These are phyloP conservation scores for Aspergillus haitiensis DNA, from an alignment of 495 filamentous ascomycete species.

Conservation along the genomic window DNA sequence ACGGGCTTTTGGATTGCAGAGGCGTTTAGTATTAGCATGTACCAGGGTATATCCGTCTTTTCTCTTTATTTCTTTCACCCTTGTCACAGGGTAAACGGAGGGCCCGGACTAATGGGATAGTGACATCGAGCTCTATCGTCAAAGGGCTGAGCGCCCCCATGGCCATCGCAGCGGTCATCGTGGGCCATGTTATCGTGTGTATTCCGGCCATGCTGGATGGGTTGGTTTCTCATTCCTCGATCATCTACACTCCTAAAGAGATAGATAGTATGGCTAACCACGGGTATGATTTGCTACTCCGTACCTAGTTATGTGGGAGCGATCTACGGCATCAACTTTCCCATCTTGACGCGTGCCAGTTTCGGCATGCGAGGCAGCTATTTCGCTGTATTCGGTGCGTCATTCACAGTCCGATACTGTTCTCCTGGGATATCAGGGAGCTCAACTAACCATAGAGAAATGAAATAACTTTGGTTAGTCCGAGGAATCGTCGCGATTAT, in stretches of 20 bases:
- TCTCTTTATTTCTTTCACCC: neutral
- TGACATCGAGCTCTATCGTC: constrained; percentile 19
- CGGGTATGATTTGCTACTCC: too few species aligned
- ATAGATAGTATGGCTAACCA: too few species aligned
- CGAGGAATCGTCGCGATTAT: constrained; percentile 29
- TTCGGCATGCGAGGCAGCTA: constrained; percentile 62
- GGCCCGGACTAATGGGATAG: neutral
- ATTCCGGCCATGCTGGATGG: constrained; percentile 24
- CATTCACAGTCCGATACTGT: neutral
- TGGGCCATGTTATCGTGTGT: constrained; percentile 22
- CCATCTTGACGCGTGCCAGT: constrained; percentile 29
- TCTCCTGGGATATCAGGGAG: neutral
- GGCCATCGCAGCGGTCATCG: constrained; percentile 19
- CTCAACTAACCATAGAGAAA: neutral
- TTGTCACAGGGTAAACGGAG: neutral
- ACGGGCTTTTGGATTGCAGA: constrained; percentile 34
- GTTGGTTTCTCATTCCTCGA: constrained; percentile 1
- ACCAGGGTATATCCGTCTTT: constrained; percentile 13
- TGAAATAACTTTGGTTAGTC: constrained; percentile 18
- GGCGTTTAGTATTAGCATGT: constrained; percentile 30
- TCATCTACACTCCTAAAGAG: neutral
- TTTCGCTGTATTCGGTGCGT: constrained; percentile 39
- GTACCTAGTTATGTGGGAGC: constrained; percentile 34
- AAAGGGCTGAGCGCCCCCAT: constrained; percentile 22
- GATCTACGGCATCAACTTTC: constrained; percentile 31